Evolutionary conservation across 345 rosid species (phyloP), one percentile per base, ranked within the genome.

Genomic region (Eucalyptus regnans): DNA sequence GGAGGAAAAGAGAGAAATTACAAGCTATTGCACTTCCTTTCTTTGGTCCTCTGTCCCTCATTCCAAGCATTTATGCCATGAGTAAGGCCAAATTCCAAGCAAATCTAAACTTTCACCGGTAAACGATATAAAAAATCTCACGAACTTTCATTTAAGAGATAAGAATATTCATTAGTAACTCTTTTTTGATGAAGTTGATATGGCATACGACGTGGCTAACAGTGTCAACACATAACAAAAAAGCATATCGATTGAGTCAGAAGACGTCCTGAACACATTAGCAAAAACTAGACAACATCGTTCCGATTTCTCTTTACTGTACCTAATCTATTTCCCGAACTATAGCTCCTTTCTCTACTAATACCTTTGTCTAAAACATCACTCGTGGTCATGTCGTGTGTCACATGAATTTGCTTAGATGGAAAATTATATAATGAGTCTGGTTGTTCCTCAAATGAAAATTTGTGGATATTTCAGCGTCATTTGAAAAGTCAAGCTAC

Each of bases 251-350:
- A 0, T 33, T 68, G 44, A 71, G 12, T 25, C 44, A 5, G 6
- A 71, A 17, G 44, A 33, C 12, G 0, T 17, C 43, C 4, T 33
- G 0, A 5, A 33, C 43, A 68, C 43, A 62, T 29, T 1, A 6
- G 17, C 71, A 3, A 29, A 62, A 62, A 15, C 3, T 9, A 1
- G 18, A 64, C 41, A n/a, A 14, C 76, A 64, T 15, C 1, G 3
- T 64, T 31, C 31, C 6, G 1, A 64, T n/a, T 64, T 33, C 41
- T n/a, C 76, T n/a, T 64, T n/a, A 15, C 1, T 13, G 20, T 20
- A 64, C 41, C 37, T 15, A n/a, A 14, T 14, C 37, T n/a, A 9
- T 41, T 64, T 64, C 76, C 9, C 2, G 2, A 27, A 27, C 31
- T 29, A 62, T 3, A 27, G 16, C 33, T 62, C 33, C 7, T 62